Conservation (phyloP, 352 stramenopile species). For the Phytopythium aichiense region DNA sequence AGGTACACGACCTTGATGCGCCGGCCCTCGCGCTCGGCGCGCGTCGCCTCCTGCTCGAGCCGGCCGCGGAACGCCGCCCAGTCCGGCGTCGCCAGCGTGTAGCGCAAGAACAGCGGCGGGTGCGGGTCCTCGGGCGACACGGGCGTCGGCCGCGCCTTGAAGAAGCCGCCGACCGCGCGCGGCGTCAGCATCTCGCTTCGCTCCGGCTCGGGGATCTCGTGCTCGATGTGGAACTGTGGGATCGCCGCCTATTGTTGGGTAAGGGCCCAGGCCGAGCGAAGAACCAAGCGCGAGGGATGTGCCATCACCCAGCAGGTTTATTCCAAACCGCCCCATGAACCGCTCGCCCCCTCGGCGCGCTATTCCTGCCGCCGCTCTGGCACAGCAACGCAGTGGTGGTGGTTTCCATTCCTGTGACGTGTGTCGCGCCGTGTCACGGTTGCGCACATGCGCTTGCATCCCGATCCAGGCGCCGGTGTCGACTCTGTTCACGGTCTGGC, state of each 20-base stretch:
- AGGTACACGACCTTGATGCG: conserved; percentile 73
- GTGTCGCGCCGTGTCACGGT: background rate
- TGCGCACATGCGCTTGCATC: no score
- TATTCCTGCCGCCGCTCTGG: background rate
- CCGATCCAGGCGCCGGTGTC: no score
- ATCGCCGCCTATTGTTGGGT: no score
- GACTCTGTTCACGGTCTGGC: no score
- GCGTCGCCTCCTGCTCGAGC: conserved; percentile 15
- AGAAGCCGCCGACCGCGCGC: conserved; percentile 27
- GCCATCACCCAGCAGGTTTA: no score
- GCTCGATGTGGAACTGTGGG: no score
- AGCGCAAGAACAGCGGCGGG: conserved; percentile 28
- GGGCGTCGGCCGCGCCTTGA: conserved; percentile 8
- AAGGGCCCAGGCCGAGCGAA: no score
- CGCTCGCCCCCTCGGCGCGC: no score
- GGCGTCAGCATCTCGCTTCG: background rate
- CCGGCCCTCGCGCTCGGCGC: conserved; percentile 7
- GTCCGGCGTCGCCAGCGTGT: conserved; percentile 18
- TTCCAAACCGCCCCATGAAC: no score
- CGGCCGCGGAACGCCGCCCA: conserved; percentile 24
- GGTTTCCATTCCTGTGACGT: background rate
- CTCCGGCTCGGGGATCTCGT: no score
- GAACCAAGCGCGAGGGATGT: no score
- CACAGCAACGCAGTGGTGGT: background rate
- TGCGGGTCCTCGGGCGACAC: background rate